Evolutionary conservation across 1,284 basidiomycete species (phyloP).

Genomic region (Ustilago bromivora): DNA sequence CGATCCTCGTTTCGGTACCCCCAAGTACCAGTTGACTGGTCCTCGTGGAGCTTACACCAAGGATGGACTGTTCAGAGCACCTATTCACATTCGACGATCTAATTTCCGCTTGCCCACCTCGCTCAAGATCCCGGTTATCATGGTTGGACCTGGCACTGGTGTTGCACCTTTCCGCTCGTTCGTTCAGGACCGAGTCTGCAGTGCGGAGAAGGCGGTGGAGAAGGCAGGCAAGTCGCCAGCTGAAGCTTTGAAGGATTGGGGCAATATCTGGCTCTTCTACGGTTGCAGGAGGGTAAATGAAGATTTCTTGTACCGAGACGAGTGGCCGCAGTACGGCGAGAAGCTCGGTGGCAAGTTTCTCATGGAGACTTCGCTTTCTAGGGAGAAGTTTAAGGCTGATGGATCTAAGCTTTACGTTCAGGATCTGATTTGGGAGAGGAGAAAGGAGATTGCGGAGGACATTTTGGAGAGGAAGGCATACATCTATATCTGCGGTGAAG

Average conservation of each 20-base stretch:
- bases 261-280: conserved; percentile 92
- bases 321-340: conserved; percentile 88
- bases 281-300: conserved; percentile 88
- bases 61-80: conserved; percentile 80
- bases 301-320: conserved; percentile 93
- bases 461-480: conserved; percentile 94
- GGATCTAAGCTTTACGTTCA: conserved; percentile 98
- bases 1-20: conserved; percentile 72
- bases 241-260: conserved; percentile 94
- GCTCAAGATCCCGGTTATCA: conserved; percentile 97
- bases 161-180: conserved; percentile 99
- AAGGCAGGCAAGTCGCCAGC: conserved; percentile 85
- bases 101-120: conserved; percentile 97
- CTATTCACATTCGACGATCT: conserved; percentile 92
- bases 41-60: conserved; percentile 84
- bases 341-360: conserved; percentile 91
- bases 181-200: conserved; percentile 94
- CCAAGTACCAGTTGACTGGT: conserved; percentile 86
- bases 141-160: conserved; percentile 97
- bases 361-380: conserved; percentile 88
- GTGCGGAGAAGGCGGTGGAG: conserved; percentile 90
- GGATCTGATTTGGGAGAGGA: conserved; percentile 73
- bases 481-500: conserved; percentile 82
- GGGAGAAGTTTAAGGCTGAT: conserved; percentile 80
- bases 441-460: conserved; percentile 80